These are phyloP conservation scores for Fusarium tupiense DNA, from an alignment of 2,329 filamentous ascomycete species.

Conservation along the genomic window DNA sequence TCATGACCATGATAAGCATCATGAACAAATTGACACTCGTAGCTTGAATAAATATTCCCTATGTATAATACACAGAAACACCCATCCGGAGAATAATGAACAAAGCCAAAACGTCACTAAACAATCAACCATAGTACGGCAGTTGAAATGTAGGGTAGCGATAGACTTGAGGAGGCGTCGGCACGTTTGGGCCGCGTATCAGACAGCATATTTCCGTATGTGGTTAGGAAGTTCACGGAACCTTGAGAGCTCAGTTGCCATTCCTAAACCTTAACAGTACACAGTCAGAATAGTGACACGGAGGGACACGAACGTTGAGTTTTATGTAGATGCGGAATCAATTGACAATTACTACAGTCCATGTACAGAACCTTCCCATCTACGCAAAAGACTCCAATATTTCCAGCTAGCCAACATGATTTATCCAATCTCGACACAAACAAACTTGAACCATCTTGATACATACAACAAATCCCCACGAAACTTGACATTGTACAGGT, in stretches of 20 bases:
- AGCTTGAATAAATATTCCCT: not conserved
- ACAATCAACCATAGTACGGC: not conserved
- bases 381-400: constrained; percentile 52
- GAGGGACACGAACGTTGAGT: too few relatives aligned
- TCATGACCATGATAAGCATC: not conserved
- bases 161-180: not conserved
- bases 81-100: not conserved
- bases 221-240: not conserved
- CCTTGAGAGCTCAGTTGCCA: not conserved
- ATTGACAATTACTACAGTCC: constrained; percentile 49
- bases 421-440: constrained; percentile 47
- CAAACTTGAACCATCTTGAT: constrained; percentile 42
- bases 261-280: not conserved
- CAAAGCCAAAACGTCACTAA: not conserved
- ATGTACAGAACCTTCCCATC: constrained; percentile 57
- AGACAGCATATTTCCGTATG: not conserved
- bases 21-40: not conserved
- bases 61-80: not conserved
- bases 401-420: constrained; percentile 47
- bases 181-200: not conserved
- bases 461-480: constrained; percentile 35
- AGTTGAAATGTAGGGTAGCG: not conserved
- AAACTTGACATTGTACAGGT: constrained; percentile 37
- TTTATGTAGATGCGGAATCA: constrained; percentile 42
- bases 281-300: not conserved